phyloP scores from a whole-genome alignment of 805 yeast species.

The Yarrowia sp. region DNA sequence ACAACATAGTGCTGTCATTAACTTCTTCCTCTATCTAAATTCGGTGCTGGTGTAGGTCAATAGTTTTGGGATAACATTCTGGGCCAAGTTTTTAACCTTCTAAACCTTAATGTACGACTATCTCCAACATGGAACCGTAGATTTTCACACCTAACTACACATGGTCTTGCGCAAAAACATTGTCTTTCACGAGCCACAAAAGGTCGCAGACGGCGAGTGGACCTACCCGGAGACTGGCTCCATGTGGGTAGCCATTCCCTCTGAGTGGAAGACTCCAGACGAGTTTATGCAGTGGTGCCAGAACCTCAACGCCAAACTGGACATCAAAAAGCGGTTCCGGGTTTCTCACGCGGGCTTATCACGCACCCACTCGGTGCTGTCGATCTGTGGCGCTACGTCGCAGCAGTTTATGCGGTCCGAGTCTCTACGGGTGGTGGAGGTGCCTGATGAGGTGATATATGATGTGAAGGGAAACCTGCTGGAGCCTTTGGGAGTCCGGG shows the following conservation, averaged over 20 bases:
- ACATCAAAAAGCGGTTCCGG: neutral
- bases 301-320: neutral
- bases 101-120: too few relatives aligned
- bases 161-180: neutral
- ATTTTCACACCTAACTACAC: neutral
- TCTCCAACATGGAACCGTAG: too few relatives aligned
- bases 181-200: neutral
- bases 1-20: too few relatives aligned
- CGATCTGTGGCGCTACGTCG: neutral
- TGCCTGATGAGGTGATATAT: neutral
- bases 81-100: too few relatives aligned
- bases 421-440: neutral
- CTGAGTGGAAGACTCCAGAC: neutral
- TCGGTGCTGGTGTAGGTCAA: too few relatives aligned
- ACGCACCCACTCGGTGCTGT: neutral
- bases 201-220: neutral
- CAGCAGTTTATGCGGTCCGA: neutral
- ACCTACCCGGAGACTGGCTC: neutral
- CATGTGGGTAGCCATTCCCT: neutral
- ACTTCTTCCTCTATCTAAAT: too few relatives aligned
- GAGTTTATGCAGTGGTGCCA: constrained; percentile 2
- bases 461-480: neutral
- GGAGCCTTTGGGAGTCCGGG: neutral
- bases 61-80: too few relatives aligned
- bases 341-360: neutral